Percentiles rank a stretch among this genome's conserved stretches.
phyloP scores from a whole-genome alignment of 805 yeast genomes.

The Teunomyces gatunensis region DNA sequence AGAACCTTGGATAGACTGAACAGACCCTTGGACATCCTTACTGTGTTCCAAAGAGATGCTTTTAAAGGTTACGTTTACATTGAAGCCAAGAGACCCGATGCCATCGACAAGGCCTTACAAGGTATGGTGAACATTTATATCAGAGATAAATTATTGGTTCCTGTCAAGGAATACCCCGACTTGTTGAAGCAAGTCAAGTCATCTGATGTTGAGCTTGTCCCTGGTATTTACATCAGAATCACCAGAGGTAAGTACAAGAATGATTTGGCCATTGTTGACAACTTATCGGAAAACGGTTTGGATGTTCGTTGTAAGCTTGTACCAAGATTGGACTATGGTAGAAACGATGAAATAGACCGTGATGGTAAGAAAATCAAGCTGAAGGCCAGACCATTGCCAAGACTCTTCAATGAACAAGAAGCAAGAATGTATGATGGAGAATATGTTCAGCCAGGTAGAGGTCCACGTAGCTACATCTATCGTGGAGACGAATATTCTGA shows the following conservation, averaged over 20 bases:
- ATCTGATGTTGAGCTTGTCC: conserved; percentile 81
- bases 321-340: conserved; percentile 91
- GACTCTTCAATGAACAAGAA: conserved; percentile 83
- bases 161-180: conserved; percentile 93
- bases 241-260: conserved; percentile 90
- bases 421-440: conserved; percentile 83
- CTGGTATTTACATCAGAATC: conserved; percentile 89
- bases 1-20: conserved; percentile 70
- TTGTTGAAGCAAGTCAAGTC: conserved; percentile 85
- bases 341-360: conserved; percentile 49
- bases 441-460: conserved; percentile 63
- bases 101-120: conserved; percentile 80
- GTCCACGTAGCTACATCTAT: conserved; percentile 62
- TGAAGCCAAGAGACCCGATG: conserved; percentile 91
- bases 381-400: conserved; percentile 77
- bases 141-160: conserved; percentile 77
- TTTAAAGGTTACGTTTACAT: conserved; percentile 89
- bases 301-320: conserved; percentile 92
- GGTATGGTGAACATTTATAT: conserved; percentile 86
- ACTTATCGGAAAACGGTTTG: conserved; percentile 89
- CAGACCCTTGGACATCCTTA: conserved; percentile 77
- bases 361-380: conserved; percentile 47
- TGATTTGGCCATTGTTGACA: conserved; percentile 90
- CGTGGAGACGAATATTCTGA: conserved; percentile 85
- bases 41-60: conserved; percentile 92